These are phyloP conservation scores for Marsdenia floribunda DNA, from an alignment of 257 asterid species.

Conservation along the genomic window DNA sequence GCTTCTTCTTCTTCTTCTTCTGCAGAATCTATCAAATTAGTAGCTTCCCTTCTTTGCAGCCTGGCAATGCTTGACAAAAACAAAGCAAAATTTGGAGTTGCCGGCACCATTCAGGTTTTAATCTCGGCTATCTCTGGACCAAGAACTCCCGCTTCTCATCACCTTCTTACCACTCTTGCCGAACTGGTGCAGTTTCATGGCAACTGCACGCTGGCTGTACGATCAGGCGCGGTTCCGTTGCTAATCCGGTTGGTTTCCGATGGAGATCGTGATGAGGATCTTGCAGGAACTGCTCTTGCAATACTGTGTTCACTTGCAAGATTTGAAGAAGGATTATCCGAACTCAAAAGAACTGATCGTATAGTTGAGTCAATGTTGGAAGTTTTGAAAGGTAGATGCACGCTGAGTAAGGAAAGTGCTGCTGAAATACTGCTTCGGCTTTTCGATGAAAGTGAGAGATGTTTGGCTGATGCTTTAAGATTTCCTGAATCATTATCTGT, in stretches of 20 bases:
- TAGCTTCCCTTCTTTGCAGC: slow-evolving; percentile 74
- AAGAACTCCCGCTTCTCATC: slow-evolving; percentile 43
- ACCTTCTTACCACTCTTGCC: slow-evolving; percentile 62
- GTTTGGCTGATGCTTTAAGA: slow-evolving; percentile 42
- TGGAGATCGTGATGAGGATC: slow-evolving; percentile 34
- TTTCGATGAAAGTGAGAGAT: slow-evolving; percentile 60
- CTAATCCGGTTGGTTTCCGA: slow-evolving; percentile 35
- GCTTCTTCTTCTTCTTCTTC: slow-evolving; percentile 20
- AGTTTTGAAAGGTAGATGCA: slow-evolving; percentile 47
- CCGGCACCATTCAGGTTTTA: slow-evolving; percentile 52
- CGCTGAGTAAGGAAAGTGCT: slow-evolving; percentile 68
- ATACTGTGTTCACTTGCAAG: slow-evolving; percentile 55
- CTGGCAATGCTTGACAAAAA: slow-evolving; percentile 76
- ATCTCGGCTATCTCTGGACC: slow-evolving; percentile 43
- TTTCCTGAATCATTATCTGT: slow-evolving; percentile 50
- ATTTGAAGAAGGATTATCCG: slow-evolving; percentile 64
- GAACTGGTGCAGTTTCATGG: slow-evolving; percentile 87
- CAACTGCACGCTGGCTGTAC: slow-evolving; percentile 73
- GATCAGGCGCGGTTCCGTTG: slow-evolving; percentile 51
- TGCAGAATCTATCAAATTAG: slow-evolving; percentile 39
- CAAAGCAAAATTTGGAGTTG: slow-evolving; percentile 76
- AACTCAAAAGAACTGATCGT: slow-evolving; percentile 33
- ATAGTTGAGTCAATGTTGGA: slow-evolving; percentile 38
- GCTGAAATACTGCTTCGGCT: slow-evolving; percentile 54
- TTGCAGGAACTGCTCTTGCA: slow-evolving; percentile 51